Evolutionary conservation across 2,329 filamentous ascomycete genomes (phyloP), one percentile per base, ranked within the genome.

Genomic region (Xylaria sp.): DNA sequence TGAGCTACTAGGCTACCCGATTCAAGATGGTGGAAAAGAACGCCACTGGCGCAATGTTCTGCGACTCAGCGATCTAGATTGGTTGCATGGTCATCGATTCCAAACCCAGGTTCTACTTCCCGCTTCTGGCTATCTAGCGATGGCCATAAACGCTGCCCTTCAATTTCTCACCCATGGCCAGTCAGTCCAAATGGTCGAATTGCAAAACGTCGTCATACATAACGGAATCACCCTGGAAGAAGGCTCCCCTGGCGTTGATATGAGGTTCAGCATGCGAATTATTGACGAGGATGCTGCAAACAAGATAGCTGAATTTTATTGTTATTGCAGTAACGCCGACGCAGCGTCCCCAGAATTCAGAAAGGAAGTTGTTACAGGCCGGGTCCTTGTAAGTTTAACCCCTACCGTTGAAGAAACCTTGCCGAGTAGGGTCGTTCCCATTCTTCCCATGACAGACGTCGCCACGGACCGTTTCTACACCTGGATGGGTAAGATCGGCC

Each of bases 401-500:
- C 15, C 52, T 23, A 23, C 3, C 4, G n/a, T 3, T 15, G 50
- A 64, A 18, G 20, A 57, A 8, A 31, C 31, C 20, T 18, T 64
- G 18, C 62, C 62, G 2, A 25, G 15, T 4, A 56, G 62, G 10
- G 23, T 25, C 1, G 8, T 37, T 55, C 54, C 55, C 23, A 48
- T 2, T 25, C 58, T 70, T n/a, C 37, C 52, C 13, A 62, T 68
- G 46, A 67, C 51, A 8, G 55, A 68, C 13, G 58, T 70, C 15
- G 23, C 41, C 15, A 41, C 31, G 2, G 68, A 70, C 8, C 61
- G 65, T 23, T 72, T 72, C 34, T 72, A 72, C 31, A 6, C 15
- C 9, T 67, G 64, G 55, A 57, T 72, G 57, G 31, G 28, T 10
- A 67, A 60, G 25, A 55, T 46, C 25, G 64, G 64, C 39, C 55